phyloP scores from a whole-genome alignment of 208 protist species.

The Wallacemonas sp. region DNA sequence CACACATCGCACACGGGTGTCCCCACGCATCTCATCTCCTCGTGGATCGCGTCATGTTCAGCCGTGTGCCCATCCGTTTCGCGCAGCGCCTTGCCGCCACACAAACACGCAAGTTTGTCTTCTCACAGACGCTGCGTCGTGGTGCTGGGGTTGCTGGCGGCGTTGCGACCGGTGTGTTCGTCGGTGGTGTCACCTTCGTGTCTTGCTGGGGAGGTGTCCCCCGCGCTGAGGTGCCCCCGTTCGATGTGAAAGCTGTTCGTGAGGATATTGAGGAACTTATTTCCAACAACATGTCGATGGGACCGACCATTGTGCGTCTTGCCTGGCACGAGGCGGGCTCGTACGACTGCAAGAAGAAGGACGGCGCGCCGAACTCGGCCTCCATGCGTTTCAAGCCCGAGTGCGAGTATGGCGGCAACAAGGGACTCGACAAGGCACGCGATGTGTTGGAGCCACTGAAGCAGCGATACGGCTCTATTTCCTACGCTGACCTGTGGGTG shows the following conservation, averaged over 20 bases:
- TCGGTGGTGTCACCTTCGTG: slow-evolving; percentile 13
- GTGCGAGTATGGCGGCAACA: slow-evolving; percentile 80
- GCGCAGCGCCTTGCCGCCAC: slow-evolving; percentile 14
- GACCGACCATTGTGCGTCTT: slow-evolving; percentile 68
- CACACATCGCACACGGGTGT: neutral
- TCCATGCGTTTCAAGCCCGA: slow-evolving; percentile 81
- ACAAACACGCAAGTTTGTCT: neutral
- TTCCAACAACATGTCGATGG: slow-evolving; percentile 32
- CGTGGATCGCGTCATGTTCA: slow-evolving; percentile 4
- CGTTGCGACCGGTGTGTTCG: slow-evolving; percentile 2
- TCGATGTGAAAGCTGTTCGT: slow-evolving; percentile 22
- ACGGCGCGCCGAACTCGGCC: slow-evolving; percentile 65
- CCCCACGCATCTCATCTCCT: no score
- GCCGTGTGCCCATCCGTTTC: slow-evolving; percentile 11
- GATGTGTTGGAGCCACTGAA: slow-evolving; percentile 84
- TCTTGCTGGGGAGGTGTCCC: slow-evolving; percentile 16
- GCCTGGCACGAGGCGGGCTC: slow-evolving; percentile 80
- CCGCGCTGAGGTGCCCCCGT: slow-evolving; percentile 18
- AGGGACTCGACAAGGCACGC: slow-evolving; percentile 81
- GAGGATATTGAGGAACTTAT: slow-evolving; percentile 36
- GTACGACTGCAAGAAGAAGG: slow-evolving; percentile 60
- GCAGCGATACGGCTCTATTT: slow-evolving; percentile 79
- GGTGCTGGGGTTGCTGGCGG: neutral
- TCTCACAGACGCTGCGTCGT: neutral
- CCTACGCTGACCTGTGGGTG: slow-evolving; percentile 93